A percentile compares a stretch with the other conserved stretches of the same genome.
phyloP scores from a whole-genome alignment of 1,284 basidiomycete genomes.

The Ganoderma sinense region DNA sequence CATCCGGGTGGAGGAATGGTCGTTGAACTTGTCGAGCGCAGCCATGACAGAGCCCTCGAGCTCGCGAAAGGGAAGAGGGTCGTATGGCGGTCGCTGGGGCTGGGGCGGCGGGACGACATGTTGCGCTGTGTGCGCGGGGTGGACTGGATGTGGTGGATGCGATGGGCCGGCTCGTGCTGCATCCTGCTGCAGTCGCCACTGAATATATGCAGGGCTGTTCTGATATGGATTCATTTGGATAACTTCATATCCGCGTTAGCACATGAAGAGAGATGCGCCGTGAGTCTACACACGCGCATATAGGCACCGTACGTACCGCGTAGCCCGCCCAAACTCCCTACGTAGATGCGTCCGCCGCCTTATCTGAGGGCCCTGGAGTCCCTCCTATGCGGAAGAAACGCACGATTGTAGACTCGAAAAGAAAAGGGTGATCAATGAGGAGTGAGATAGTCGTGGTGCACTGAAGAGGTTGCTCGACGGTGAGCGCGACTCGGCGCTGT shows the following conservation, averaged over 20 bases:
- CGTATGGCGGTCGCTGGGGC: not conserved
- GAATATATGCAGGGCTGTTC: not conserved
- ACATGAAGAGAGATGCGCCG: not conserved
- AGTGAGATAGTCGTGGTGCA: not conserved
- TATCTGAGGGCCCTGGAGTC: not conserved
- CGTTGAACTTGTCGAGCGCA: conserved; percentile 9
- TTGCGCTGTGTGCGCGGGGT: not conserved
- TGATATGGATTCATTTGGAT: not conserved
- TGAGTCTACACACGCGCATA: not conserved
- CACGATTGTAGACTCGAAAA: not conserved
- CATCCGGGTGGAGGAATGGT: conserved; percentile 7
- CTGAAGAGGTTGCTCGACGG: not conserved
- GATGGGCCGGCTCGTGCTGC: not conserved
- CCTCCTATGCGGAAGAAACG: not conserved
- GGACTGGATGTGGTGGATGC: not conserved
- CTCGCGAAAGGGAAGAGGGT: conserved; percentile 8
- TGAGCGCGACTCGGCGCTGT: not conserved
- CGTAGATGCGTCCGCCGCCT: not conserved
- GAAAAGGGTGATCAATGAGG: not conserved
- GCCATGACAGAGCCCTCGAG: conserved; percentile 6
- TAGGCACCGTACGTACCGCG: not conserved
- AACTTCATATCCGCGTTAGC: not conserved
- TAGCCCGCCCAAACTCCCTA: not conserved
- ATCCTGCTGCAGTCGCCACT: not conserved
- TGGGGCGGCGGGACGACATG: not conserved